Evolutionary conservation across 306 rosid genomes (phyloP), one percentile per base, ranked within the genome.

Genomic region (Citrullus colocynthis): DNA sequence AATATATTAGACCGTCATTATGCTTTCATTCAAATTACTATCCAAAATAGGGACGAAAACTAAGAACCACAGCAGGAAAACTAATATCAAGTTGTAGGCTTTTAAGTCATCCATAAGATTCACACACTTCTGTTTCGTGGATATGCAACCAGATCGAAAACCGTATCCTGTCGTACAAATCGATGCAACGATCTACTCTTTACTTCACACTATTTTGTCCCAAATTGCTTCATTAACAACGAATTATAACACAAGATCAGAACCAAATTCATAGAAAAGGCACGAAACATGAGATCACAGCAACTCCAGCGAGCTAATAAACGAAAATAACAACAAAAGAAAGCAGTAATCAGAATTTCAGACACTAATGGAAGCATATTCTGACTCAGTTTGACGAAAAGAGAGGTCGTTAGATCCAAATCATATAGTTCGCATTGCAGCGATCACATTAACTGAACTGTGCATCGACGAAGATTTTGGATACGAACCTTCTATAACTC

Each of bases 401-500:
- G 44, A n/a, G n/a, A 44, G 15, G 9, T 70, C 37, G 10, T 12
- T n/a, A 44, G 75, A 70, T 70, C 75, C 36, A 70, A 44, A 70
- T 11, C 55, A 21, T 70, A 44, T n/a, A 21, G 57, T 70, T 69
- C 18, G 18, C 8, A 69, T 42, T 69, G 75, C 75, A 70, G 75
- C 28, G 28, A 24, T 24, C 28, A 24, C 28, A 24, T 24, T 24
- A 24, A 24, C 28, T 24, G 28, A 24, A 24, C 28, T 24, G 28
- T 24, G 28, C 28, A 24, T 24, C 28, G 28, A 24, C 28, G 28
- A 24, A 24, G 28, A 24, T 24, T 24, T 24, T 24, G 28, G 28
- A 24, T 24, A 24, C 64, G 52, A 78, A 94, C 98, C 98, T 94
- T 92, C 98, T 81, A 88, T 94, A 86, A 83, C 85, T 94, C 98